phyloP scores from a whole-genome alignment of 2,329 filamentous ascomycete species.

The Microdochium nivale region DNA sequence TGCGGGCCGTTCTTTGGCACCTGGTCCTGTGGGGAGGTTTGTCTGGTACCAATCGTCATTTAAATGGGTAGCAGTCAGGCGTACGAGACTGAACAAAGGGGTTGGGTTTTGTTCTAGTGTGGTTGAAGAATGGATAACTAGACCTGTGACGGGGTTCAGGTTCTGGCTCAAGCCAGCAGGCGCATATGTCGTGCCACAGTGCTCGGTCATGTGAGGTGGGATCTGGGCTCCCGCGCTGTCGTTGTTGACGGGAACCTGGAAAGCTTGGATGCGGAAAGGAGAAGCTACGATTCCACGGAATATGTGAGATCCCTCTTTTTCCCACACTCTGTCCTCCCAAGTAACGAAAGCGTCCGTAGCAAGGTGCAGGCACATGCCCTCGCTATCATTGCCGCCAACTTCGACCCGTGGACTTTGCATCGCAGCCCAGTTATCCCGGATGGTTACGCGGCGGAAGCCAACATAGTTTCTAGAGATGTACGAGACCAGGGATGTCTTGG shows the following conservation, averaged over 20 bases:
- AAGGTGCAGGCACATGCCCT: slow-evolving; percentile 41
- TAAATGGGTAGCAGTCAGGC: slow-evolving; percentile 41
- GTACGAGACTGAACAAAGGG: slow-evolving; percentile 42
- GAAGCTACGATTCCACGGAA: slow-evolving; percentile 47
- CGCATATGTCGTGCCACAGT: slow-evolving; percentile 38
- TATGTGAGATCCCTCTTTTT: slow-evolving; percentile 20
- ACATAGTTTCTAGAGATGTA: slow-evolving; percentile 43
- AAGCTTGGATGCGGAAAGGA: slow-evolving; percentile 38
- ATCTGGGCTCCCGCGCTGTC: slow-evolving; percentile 11
- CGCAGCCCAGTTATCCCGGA: slow-evolving; percentile 25
- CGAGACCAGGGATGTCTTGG: slow-evolving; percentile 34
- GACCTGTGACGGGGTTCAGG: slow-evolving; percentile 38
- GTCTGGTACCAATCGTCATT: slow-evolving; percentile 46
- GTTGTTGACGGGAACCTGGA: slow-evolving; percentile 35
- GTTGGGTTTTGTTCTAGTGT: slow-evolving; percentile 17
- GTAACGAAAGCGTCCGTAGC: slow-evolving; percentile 44
- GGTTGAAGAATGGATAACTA: slow-evolving; percentile 35
- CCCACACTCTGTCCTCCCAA: slow-evolving; percentile 42
- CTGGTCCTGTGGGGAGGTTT: slow-evolving; percentile 23
- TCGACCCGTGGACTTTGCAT: slow-evolving; percentile 26
- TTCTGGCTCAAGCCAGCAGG: slow-evolving; percentile 16
- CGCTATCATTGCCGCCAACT: slow-evolving; percentile 30
- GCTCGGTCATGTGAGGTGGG: slow-evolving; percentile 26
- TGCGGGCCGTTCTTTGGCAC: slow-evolving; percentile 17
- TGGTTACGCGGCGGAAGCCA: slow-evolving; percentile 42